Conservation (phyloP, 192 early-diverging fungal genomes). For the Coemansia sp. region DNA sequence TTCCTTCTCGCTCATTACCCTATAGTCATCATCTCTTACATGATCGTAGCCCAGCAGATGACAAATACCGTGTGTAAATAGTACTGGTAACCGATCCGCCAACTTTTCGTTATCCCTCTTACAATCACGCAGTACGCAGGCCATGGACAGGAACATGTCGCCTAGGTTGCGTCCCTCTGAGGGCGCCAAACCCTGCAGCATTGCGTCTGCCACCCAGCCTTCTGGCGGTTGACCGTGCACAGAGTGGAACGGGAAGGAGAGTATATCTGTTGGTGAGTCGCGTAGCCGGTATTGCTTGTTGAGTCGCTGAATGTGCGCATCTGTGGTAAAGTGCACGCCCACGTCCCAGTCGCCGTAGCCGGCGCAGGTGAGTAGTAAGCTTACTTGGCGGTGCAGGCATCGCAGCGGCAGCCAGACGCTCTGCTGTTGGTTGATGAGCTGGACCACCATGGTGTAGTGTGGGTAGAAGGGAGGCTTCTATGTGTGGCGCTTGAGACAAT, state of each 20-base stretch:
- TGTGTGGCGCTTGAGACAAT: neutral
- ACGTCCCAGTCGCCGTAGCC: slow-evolving; percentile 61
- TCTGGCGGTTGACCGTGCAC: slow-evolving; percentile 25
- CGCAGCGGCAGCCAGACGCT: slow-evolving; percentile 43
- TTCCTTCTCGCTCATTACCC: slow-evolving; percentile 36
- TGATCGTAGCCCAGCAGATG: slow-evolving; percentile 71
- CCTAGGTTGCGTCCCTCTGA: slow-evolving; percentile 59
- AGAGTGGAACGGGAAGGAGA: slow-evolving; percentile 63
- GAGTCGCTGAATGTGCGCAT: slow-evolving; percentile 50
- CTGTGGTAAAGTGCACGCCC: slow-evolving; percentile 56
- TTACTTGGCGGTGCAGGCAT: slow-evolving; percentile 28
- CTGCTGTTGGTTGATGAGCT: slow-evolving; percentile 41
- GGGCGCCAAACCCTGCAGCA: neutral
- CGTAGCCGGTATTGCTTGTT: slow-evolving; percentile 56
- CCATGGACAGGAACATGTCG: slow-evolving; percentile 61
- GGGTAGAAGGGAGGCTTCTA: neutral
- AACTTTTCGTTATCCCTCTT: slow-evolving; percentile 42
- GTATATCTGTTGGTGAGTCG: slow-evolving; percentile 59
- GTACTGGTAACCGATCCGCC: slow-evolving; percentile 52
- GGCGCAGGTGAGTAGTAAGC: slow-evolving; percentile 48
- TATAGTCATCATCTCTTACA: slow-evolving; percentile 51
- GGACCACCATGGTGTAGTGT: slow-evolving; percentile 15
- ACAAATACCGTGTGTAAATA: slow-evolving; percentile 64
- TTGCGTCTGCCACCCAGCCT: neutral
- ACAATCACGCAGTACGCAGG: slow-evolving; percentile 57